phyloP scores from a whole-genome alignment of 176 grass and related monocot species.

The Urochloa ruziziensis region DNA sequence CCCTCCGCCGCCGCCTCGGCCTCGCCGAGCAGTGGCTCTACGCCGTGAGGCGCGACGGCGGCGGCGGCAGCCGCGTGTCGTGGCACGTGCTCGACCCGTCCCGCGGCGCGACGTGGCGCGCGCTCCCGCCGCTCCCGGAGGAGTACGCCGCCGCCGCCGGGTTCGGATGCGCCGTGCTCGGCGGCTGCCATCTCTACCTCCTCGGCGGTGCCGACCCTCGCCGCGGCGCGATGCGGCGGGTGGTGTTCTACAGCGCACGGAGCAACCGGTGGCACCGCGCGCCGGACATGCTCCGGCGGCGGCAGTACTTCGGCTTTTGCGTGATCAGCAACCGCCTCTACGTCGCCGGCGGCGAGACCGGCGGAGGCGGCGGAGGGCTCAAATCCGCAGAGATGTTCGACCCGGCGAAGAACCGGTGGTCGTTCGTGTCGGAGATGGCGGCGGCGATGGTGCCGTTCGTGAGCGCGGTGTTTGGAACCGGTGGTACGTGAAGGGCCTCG shows the following conservation, averaged over 20 bases:
- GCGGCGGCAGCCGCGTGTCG: slow-evolving; percentile 49
- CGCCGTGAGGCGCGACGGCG: slow-evolving; percentile 54
- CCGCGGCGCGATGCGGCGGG: slow-evolving; percentile 50
- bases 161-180: slow-evolving; percentile 68
- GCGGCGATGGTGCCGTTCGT: slow-evolving; percentile 58
- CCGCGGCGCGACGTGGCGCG: slow-evolving; percentile 50
- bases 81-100: slow-evolving; percentile 65
- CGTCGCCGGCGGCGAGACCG: slow-evolving; percentile 67
- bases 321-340: slow-evolving; percentile 71
- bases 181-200: slow-evolving; percentile 74
- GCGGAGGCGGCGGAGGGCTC: slow-evolving; percentile 35
- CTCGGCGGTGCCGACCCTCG: slow-evolving; percentile 51
- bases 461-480: slow-evolving; percentile 53
- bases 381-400: slow-evolving; percentile 68
- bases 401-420: slow-evolving; percentile 79
- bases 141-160: slow-evolving; percentile 66
- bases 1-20: slow-evolving; percentile 51
- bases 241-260: slow-evolving; percentile 80
- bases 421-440: slow-evolving; percentile 62
- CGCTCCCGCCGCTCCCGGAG: slow-evolving; percentile 52
- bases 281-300: slow-evolving; percentile 73
- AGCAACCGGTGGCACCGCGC: slow-evolving; percentile 85
- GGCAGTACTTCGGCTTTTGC: slow-evolving; percentile 54
- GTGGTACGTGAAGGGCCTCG: slow-evolving; percentile 80
- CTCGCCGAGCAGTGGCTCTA: slow-evolving; percentile 74